Base-by-base conservation (phyloP, 2,329 filamentous ascomycete genomes). In the Ophiocordyceps camponoti-leonardi region DNA sequence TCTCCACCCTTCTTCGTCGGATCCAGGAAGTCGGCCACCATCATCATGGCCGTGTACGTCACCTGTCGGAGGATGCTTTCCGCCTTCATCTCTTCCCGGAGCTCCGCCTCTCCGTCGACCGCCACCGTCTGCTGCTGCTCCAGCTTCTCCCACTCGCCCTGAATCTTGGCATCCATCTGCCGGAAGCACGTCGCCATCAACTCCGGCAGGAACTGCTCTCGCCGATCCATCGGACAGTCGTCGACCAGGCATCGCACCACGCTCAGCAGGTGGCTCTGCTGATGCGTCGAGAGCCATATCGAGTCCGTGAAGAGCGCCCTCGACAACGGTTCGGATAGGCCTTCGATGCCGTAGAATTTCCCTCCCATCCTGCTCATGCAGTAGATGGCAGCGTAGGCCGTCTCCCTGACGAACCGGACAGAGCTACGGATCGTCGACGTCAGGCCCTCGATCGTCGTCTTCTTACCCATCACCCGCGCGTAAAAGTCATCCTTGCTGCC, bases 401-500 rank as follows among this genome's bases (percentile, higher is more conserved):
- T 86, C 64, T 98, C 93, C 22, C 93, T 79, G 16, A 96, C 85
- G 51, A 88, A 86, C 30, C 92, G 74, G 41, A 96, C 79, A 2
- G 88, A 83, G 1, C 88, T 90, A 45, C 92, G 79, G 40, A 98
- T 86, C 0, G 87, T 88, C 1, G 90, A 96, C 6, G 88, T 90
- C 50, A 98, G 83, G 0, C 92, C 92, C 62, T 98, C 92, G 47
- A 94, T 77, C 0, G 87, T 94, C 39, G 75, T 76, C 62, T 87
- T 94, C 46, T 92, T 94, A 30, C 86, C 83, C 46, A 86, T 79
- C 2, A 98, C 90, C 39, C 86, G 78, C 30, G 86, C 84, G 61
- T 95, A 96, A 59, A 98, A 98, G 48, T 96, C 90, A 50, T 96
- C 92, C 59, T 92, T 87, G 54, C 86, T 96, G 23, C 94, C 92